Percentiles rank a stretch among this genome's conserved stretches.
Conservation (phyloP, 352 stramenopile genomes). For the Pythium grandisporangium region DNA sequence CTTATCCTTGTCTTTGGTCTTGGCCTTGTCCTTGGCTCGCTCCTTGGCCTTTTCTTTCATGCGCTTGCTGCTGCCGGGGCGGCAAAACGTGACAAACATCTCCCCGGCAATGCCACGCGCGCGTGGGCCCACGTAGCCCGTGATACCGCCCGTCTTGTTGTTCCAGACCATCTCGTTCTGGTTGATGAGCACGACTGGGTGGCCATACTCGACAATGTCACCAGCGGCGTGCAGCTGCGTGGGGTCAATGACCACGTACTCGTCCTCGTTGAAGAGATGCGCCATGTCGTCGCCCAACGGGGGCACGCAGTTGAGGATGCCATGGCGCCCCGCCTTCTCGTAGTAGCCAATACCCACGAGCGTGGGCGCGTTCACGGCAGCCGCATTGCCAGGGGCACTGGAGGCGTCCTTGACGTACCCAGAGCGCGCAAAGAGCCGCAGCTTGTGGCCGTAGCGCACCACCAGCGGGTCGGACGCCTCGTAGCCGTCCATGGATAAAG, state of each 20-base stretch:
- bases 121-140: conserved; percentile 68
- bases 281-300: conserved; percentile 64
- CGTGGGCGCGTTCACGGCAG: not conserved
- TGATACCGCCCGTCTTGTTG: conserved; percentile 85
- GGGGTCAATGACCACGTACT: conserved; percentile 73
- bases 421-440: conserved; percentile 48
- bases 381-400: too few species aligned
- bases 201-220: conserved; percentile 60
- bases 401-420: conserved; percentile 26
- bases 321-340: conserved; percentile 81
- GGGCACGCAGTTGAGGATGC: conserved; percentile 73
- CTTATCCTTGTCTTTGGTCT: conserved; percentile 6
- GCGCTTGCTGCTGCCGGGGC: not conserved
- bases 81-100: conserved; percentile 69
- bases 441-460: conserved; percentile 61
- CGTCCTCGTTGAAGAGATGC: conserved; percentile 74
- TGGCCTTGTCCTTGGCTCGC: not conserved
- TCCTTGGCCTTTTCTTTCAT: not conserved
- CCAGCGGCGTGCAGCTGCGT: conserved; percentile 22
- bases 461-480: conserved; percentile 17
- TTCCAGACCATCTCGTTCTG: conserved; percentile 82
- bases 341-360: conserved; percentile 70
- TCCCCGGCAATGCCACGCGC: conserved; percentile 56
- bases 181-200: conserved; percentile 75
- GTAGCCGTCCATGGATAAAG: too few species aligned